Percentiles rank a stretch among this genome's conserved stretches.
phyloP scores from a whole-genome alignment of 2,329 filamentous ascomycete species.

The Pseudomassariella vexata region DNA sequence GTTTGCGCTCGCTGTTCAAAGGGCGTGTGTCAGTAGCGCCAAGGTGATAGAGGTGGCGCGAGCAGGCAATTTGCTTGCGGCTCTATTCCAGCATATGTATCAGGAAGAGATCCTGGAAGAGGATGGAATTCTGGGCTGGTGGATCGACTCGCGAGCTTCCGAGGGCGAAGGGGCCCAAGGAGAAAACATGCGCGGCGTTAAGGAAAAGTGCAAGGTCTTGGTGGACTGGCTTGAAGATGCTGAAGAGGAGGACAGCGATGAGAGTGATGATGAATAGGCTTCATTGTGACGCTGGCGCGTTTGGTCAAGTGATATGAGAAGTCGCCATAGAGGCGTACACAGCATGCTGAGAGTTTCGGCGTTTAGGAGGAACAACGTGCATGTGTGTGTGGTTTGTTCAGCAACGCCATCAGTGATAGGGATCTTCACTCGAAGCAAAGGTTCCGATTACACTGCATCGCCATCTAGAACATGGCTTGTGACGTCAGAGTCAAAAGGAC shows the following conservation, averaged over 20 bases:
- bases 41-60: constrained; percentile 49
- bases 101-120: constrained; percentile 81
- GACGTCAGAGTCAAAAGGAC: too few relatives aligned
- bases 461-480: too few relatives aligned
- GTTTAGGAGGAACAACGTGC: too few relatives aligned
- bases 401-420: too few relatives aligned
- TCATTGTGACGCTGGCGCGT: too few relatives aligned
- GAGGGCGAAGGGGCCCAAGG: constrained; percentile 59
- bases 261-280: constrained; percentile 52
- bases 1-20: constrained; percentile 76
- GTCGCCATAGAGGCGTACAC: too few relatives aligned
- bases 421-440: too few relatives aligned
- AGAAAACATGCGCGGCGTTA: constrained; percentile 64
- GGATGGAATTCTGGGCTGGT: constrained; percentile 85
- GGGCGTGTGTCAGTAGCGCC: constrained; percentile 62
- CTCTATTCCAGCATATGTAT: constrained; percentile 78
- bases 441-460: too few relatives aligned
- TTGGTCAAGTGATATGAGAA: too few relatives aligned
- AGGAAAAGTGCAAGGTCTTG: constrained; percentile 68
- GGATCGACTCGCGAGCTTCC: constrained; percentile 65
- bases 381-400: too few relatives aligned
- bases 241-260: constrained; percentile 63
- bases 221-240: constrained; percentile 81
- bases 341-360: too few relatives aligned
- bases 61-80: constrained; percentile 63